Evolutionary conservation across 495 filamentous ascomycete species (phyloP).

Genomic region (Penicillium maclennaniae): DNA sequence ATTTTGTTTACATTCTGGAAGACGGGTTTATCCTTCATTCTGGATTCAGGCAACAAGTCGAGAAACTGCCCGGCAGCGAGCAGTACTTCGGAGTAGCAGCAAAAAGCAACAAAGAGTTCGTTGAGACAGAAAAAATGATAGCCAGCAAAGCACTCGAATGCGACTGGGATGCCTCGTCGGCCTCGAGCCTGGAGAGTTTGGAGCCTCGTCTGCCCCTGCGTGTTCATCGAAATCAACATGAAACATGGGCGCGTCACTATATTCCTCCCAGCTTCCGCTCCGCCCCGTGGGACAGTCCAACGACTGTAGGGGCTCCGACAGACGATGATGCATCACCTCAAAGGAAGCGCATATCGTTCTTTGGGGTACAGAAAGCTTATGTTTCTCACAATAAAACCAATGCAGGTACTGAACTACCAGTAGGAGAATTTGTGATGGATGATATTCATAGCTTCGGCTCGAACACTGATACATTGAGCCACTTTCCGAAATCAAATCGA

Average conservation of each 20-base stretch:
- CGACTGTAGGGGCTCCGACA: background rate
- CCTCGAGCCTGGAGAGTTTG: background rate
- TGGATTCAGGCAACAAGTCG: constrained; percentile 53
- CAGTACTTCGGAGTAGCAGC: constrained; percentile 16
- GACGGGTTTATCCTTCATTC: constrained; percentile 64
- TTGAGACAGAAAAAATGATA: background rate
- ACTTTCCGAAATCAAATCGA: background rate
- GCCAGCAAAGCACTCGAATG: background rate
- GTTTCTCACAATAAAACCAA: background rate
- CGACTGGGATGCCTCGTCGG: constrained; percentile 3
- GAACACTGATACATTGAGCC: background rate
- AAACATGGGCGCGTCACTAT: constrained; percentile 17
- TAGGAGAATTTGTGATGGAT: constrained; percentile 10
- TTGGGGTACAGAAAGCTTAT: background rate
- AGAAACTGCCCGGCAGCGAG: constrained; percentile 20
- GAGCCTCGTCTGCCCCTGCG: background rate
- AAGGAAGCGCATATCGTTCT: background rate
- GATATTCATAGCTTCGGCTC: background rate
- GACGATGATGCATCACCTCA: background rate
- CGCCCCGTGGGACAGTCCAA: constrained; percentile 2
- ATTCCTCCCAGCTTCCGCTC: constrained; percentile 13
- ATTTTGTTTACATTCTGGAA: constrained; percentile 81
- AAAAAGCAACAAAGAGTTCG: background rate
- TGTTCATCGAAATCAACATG: background rate
- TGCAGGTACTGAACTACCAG: background rate